Conservation (phyloP, 1,284 basidiomycete species). For the Meira miltonrushii region DNA sequence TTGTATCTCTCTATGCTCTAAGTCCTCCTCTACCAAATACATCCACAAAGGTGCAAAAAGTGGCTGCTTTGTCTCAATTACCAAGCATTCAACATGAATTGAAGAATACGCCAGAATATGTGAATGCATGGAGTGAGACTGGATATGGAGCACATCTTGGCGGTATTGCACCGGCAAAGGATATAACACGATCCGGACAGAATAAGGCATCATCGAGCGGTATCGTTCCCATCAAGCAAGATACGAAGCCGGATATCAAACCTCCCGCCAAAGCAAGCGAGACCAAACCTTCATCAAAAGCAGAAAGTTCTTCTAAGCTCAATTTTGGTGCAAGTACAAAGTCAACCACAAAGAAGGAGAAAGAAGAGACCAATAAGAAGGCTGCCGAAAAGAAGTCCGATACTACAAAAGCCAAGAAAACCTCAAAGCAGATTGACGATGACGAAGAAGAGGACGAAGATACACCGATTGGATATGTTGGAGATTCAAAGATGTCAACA, state of each 20-base stretch:
- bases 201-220: not conserved
- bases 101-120: slow-evolving; percentile 26
- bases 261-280: not conserved
- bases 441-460: slow-evolving; percentile 32
- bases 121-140: slow-evolving; percentile 25
- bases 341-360: slow-evolving; percentile 10
- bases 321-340: not conserved
- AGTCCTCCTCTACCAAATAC: not conserved
- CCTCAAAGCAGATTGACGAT: not conserved
- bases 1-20: not conserved
- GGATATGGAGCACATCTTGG: slow-evolving; percentile 29
- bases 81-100: slow-evolving; percentile 34
- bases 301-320: not conserved
- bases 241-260: not conserved
- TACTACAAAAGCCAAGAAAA: slow-evolving; percentile 12
- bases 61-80: slow-evolving; percentile 15
- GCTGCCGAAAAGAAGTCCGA: slow-evolving; percentile 17
- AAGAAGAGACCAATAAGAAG: slow-evolving; percentile 4
- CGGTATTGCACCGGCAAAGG: slow-evolving; percentile 16
- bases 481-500: not conserved
- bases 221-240: not conserved
- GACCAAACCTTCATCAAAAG: not conserved
- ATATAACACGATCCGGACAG: too few species aligned
- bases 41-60: not conserved
- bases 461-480: slow-evolving; percentile 9